Evolutionary conservation across 768 basidiomycete genomes (phyloP).

Genomic region (Mycena capillaripes): DNA sequence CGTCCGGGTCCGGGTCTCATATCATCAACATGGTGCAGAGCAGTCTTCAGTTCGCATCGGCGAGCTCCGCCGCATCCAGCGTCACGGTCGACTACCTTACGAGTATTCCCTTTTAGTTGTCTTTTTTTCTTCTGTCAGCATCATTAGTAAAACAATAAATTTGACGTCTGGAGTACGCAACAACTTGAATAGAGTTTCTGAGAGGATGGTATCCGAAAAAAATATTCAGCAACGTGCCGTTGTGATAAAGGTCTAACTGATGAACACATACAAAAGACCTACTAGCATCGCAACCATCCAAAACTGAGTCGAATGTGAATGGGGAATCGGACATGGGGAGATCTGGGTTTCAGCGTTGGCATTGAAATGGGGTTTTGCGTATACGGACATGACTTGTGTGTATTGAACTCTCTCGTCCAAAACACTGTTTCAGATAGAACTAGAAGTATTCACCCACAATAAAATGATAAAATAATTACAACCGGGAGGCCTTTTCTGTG

Average conservation of each 20-base stretch:
- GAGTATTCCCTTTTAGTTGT: conserved; percentile 18
- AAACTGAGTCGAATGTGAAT: background rate
- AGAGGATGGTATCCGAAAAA: conserved; percentile 2
- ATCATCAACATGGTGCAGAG: conserved; percentile 21
- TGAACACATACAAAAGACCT: background rate
- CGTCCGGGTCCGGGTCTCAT: conserved; percentile 7
- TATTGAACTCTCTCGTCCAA: background rate
- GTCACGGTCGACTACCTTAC: conserved; percentile 13
- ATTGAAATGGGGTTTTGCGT: background rate
- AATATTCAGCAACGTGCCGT: background rate
- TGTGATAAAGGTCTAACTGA: conserved; percentile 5
- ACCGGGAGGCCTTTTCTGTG: background rate
- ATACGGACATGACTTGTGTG: background rate
- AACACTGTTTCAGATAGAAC: too few relatives aligned
- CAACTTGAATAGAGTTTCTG: background rate
- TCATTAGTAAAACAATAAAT: conserved; percentile 9
- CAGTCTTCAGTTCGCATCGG: background rate
- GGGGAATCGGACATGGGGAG: background rate
- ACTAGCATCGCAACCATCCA: background rate
- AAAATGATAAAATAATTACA: too few relatives aligned
- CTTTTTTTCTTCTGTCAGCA: background rate
- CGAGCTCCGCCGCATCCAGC: background rate
- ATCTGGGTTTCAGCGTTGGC: background rate
- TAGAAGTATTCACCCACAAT: too few relatives aligned
- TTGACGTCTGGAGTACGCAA: conserved; percentile 11